phyloP scores from a whole-genome alignment of 1,139 yeast species.

The Diutina sp. region DNA sequence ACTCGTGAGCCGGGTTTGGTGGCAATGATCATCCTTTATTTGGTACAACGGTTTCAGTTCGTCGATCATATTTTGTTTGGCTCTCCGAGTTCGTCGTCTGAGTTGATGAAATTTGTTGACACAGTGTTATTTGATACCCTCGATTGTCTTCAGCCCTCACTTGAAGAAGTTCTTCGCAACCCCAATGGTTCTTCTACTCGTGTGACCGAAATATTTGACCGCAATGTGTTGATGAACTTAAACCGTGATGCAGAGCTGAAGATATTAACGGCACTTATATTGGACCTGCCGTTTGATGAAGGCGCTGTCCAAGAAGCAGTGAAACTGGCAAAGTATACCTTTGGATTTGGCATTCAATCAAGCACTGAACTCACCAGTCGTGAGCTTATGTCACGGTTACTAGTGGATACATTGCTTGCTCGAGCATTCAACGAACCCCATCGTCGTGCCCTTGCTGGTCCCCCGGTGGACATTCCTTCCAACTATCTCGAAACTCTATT shows the following conservation, averaged over 20 bases:
- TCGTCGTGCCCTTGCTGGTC: not conserved
- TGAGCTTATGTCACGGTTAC: not conserved
- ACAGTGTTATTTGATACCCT: not conserved
- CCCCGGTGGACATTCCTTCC: conserved; percentile 8
- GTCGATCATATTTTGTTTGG: not conserved
- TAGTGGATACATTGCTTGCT: not conserved
- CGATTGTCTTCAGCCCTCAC: not conserved
- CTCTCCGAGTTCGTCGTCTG: not conserved
- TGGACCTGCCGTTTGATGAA: not conserved
- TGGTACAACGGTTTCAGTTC: not conserved
- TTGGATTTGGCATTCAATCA: not conserved
- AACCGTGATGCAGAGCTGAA: not conserved
- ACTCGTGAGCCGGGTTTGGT: not conserved
- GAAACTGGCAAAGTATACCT: not conserved
- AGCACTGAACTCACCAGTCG: not conserved
- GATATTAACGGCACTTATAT: not conserved
- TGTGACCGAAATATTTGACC: not conserved
- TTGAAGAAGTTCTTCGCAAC: not conserved
- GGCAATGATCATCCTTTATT: not conserved
- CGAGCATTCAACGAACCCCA: not conserved
- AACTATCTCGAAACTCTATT: conserved; percentile 17
- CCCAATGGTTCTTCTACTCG: not conserved
- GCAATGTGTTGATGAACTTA: not conserved
- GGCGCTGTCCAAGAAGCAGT: not conserved
- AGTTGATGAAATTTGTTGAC: not conserved